phyloP scores from a whole-genome alignment of 495 filamentous ascomycete genomes.

The Lepidopterella palustris region DNA sequence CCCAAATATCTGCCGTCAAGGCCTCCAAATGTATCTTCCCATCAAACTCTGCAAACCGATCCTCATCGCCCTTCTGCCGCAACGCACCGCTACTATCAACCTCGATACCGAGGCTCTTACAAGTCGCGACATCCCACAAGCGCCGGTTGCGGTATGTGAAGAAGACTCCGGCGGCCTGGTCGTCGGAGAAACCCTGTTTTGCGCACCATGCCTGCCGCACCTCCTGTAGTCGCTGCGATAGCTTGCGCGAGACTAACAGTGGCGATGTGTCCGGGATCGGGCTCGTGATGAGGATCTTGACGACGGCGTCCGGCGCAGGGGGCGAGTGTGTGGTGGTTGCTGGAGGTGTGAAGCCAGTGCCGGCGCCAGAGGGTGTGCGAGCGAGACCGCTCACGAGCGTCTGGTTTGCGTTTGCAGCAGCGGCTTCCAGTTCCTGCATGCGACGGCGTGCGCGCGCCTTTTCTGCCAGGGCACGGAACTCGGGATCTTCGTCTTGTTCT shows the following conservation, averaged over 20 bases:
- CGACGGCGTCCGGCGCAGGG: conserved; percentile 38
- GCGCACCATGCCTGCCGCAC: conserved; percentile 63
- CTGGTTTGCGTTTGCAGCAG: no score
- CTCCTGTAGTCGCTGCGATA: conserved; percentile 58
- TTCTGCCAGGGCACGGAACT: conserved; percentile 1
- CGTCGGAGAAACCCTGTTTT: conserved; percentile 47
- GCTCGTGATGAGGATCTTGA: conserved; percentile 68
- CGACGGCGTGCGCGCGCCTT: conserved; percentile 11
- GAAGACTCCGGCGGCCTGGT: conserved; percentile 50
- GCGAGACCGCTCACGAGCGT: neutral
- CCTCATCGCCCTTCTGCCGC: conserved; percentile 31
- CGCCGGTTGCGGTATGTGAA: conserved; percentile 72
- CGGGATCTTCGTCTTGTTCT: conserved; percentile 19
- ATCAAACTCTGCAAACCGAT: conserved; percentile 28
- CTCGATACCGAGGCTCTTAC: conserved; percentile 56
- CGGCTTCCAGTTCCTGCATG: neutral
- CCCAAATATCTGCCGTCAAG: conserved; percentile 53
- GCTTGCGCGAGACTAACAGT: conserved; percentile 59
- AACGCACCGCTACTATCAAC: conserved; percentile 39
- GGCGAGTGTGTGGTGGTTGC: neutral
- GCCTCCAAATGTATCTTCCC: conserved; percentile 39
- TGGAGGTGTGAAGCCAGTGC: neutral
- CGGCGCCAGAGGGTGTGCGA: conserved; percentile 2
- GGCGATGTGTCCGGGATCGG: conserved; percentile 54
- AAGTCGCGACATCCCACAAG: conserved; percentile 67